phyloP scores from a whole-genome alignment of 176 grass and related monocot species.

The Zoysia pacifica region DNA sequence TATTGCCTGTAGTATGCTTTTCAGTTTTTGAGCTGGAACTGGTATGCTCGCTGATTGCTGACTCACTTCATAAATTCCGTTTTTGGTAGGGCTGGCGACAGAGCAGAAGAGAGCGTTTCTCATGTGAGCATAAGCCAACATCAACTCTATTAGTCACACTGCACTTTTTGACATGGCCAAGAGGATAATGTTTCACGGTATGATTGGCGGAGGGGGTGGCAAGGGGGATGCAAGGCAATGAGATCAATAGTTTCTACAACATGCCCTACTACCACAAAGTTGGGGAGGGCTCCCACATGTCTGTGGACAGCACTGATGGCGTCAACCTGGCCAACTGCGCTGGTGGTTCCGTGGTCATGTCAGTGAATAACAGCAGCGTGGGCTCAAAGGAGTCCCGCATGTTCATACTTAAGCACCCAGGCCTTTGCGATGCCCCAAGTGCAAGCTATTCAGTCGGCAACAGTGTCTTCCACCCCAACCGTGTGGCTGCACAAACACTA shows the following conservation, averaged over 20 bases:
- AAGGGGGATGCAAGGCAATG: conserved; percentile 58
- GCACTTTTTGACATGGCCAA: conserved; percentile 52
- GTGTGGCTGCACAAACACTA: conserved; percentile 63
- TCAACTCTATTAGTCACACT: conserved; percentile 11
- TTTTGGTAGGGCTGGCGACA: conserved; percentile 31
- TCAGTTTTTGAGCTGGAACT: not conserved
- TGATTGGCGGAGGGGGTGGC: conserved; percentile 46
- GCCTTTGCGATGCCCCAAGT: conserved; percentile 61
- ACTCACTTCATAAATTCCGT: conserved; percentile 10
- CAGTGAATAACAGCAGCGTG: conserved; percentile 81
- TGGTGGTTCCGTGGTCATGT: conserved; percentile 77
- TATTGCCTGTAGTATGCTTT: not conserved
- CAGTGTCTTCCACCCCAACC: conserved; percentile 78
- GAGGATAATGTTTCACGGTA: conserved; percentile 54
- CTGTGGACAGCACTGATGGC: conserved; percentile 64
- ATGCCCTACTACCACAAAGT: conserved; percentile 84
- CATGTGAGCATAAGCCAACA: conserved; percentile 33
- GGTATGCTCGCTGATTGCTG: not conserved
- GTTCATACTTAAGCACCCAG: conserved; percentile 84
- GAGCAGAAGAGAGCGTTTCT: conserved; percentile 26
- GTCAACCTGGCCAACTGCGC: conserved; percentile 61
- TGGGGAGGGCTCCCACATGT: conserved; percentile 88
- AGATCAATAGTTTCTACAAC: conserved; percentile 64
- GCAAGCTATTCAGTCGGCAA: conserved; percentile 82
- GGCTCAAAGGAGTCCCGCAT: conserved; percentile 85